Evolutionary conservation across 352 stramenopile genomes (phyloP).

Genomic region (Blastocystis hominis): DNA sequence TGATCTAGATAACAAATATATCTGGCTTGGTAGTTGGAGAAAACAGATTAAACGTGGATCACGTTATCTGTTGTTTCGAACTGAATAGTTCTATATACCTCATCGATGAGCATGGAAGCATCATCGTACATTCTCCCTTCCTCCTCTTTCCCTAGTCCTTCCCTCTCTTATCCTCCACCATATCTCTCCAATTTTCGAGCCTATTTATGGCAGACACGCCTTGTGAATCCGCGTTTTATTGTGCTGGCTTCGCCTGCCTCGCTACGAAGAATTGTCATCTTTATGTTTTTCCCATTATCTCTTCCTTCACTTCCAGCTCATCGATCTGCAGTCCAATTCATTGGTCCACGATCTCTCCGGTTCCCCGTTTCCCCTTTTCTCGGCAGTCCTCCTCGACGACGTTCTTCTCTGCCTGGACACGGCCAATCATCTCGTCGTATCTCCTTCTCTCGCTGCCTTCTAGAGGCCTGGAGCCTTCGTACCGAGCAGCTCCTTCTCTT

Average conservation of each 20-base stretch:
- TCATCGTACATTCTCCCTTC: background rate
- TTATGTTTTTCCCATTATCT: background rate
- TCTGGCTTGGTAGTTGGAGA: background rate
- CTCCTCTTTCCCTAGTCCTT: background rate
- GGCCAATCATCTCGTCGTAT: background rate
- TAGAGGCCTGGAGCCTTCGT: background rate
- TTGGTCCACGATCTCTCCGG: background rate
- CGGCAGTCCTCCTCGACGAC: background rate
- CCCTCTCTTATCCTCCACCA: background rate
- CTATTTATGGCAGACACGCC: background rate
- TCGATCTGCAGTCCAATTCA: background rate
- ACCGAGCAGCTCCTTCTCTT: background rate
- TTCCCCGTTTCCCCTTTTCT: background rate
- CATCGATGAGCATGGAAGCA: background rate
- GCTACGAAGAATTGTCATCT: background rate
- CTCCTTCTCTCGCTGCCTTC: background rate
- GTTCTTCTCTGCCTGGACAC: background rate
- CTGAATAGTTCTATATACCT: background rate
- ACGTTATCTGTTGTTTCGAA: background rate
- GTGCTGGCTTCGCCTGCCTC: background rate
- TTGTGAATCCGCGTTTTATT: background rate
- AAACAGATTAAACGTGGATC: background rate
- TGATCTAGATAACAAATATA: background rate
- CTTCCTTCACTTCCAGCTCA: background rate
- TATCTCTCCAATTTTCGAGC: background rate